These are phyloP conservation scores for Myriangium duriaei DNA, from an alignment of 2,329 filamentous ascomycete species.

Conservation along the genomic window DNA sequence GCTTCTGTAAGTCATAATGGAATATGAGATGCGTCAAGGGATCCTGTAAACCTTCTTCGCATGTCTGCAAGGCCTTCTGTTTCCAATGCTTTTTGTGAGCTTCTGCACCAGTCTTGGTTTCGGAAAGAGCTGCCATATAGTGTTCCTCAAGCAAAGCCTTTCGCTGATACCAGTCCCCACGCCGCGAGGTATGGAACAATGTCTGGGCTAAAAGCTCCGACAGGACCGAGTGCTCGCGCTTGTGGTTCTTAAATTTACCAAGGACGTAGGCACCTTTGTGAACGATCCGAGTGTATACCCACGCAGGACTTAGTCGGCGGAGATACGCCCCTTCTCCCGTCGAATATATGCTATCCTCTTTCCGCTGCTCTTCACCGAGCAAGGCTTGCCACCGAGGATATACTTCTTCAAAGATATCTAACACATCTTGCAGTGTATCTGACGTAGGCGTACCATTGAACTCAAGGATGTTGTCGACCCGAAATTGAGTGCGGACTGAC, in stretches of 20 bases:
- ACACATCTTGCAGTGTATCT: conserved; percentile 52
- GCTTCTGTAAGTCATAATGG: conserved; percentile 84
- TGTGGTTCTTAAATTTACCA: conserved; percentile 69
- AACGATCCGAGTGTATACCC: conserved; percentile 85
- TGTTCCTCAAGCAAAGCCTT: conserved; percentile 91
- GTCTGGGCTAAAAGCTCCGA: conserved; percentile 64
- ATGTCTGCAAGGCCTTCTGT: conserved; percentile 61
- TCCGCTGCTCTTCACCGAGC: conserved; percentile 60
- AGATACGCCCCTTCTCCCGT: conserved; percentile 80
- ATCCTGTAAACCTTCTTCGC: conserved; percentile 77
- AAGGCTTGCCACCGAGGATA: conserved; percentile 70
- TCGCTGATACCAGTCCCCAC: conserved; percentile 90
- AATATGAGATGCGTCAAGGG: conserved; percentile 81
- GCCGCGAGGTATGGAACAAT: conserved; percentile 71
- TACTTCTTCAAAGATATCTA: conserved; percentile 60
- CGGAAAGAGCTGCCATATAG: conserved; percentile 62
- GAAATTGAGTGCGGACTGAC: conserved; percentile 67
- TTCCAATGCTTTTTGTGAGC: conserved; percentile 74
- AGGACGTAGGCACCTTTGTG: conserved; percentile 75
- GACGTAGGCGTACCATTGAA: conserved; percentile 58
- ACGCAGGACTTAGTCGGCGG: conserved; percentile 76
- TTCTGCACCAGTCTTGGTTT: conserved; percentile 38
- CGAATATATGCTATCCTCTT: conserved; percentile 65
- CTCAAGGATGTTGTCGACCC: conserved; percentile 71
- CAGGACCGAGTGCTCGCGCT: conserved; percentile 61